These are phyloP conservation scores for Botrytis porri DNA, from an alignment of 2,329 filamentous ascomycete species.

Conservation along the genomic window DNA sequence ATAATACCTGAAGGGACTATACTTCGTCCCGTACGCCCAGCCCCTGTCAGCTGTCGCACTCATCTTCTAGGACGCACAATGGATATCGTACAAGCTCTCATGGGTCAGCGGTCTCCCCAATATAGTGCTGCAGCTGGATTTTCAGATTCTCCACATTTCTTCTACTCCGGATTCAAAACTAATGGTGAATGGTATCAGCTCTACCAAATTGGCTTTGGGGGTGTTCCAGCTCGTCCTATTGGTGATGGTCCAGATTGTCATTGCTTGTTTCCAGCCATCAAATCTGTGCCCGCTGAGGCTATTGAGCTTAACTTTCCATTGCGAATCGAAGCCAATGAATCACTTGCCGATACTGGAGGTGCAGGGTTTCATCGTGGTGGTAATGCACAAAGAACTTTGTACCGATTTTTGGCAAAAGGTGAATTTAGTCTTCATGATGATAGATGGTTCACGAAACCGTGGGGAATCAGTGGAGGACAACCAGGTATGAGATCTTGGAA, in stretches of 20 bases:
- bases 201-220: constrained; percentile 13
- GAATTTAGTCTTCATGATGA: constrained; percentile 17
- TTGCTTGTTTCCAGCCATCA: constrained; percentile 10
- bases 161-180: constrained; percentile 11
- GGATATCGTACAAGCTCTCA: constrained; percentile 7
- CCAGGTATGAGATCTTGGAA: constrained; percentile 11
- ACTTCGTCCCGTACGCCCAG: constrained; percentile 3
- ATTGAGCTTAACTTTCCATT: constrained; percentile 16
- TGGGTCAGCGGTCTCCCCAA: constrained; percentile 11
- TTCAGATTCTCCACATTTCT: constrained; percentile 14
- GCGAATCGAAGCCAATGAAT: constrained; percentile 17
- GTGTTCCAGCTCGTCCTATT: constrained; percentile 10
- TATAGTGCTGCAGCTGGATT: constrained; percentile 8
- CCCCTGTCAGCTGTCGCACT: not conserved
- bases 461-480: constrained; percentile 5
- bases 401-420: constrained; percentile 7
- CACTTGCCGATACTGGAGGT: constrained; percentile 12
- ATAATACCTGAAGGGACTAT: constrained; percentile 4
- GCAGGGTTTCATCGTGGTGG: constrained; percentile 9
- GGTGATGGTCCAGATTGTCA: constrained; percentile 15
- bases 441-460: constrained; percentile 16
- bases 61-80: not conserved
- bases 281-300: constrained; percentile 13
- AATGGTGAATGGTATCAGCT: constrained; percentile 15
- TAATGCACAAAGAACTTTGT: constrained; percentile 11